Evolutionary conservation across 345 rosid genomes (phyloP), one percentile per base, ranked within the genome.

Genomic region (Hevea brasiliensis): DNA sequence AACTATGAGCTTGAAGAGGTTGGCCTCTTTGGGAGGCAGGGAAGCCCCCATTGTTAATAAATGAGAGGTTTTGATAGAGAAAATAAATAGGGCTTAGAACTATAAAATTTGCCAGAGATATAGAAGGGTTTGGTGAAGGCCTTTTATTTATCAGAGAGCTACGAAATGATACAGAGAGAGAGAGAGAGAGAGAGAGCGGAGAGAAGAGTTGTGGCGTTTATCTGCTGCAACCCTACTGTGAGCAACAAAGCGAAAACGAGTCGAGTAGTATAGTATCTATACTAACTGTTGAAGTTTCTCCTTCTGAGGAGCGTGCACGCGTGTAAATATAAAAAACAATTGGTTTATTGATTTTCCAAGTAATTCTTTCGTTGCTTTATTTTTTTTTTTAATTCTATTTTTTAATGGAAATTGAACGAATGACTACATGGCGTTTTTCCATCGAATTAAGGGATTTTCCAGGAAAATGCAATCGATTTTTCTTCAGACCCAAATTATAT

Each of bases 1-100:
- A 81, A 93, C 98, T 87, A 96, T 96, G 91, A 90, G 92, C 85
- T 96, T 96, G 92, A 96, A 96, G 85, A 90, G 99, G 83, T 91
- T 96, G 74, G 99, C 99, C 86, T 96, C 99, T 84, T 96, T 96
- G 65, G 94, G 87, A 83, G 99, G 99, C 87, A 96, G 87, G 51
- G 99, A 88, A 75, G 97, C 92, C 58, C 98, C 99, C 99, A 93
- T 93, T 86, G 81, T 51, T 72, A 14, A 27, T 41, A 2, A 20
- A 24, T 2, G 20, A 54, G 54, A 0, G 53, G 7, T 45, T 15
- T 17, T 12, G 64, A 17, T 60, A 32, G 29, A 65, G 47, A 73
- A 26, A 63, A 40, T 7, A 47, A 13, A 57, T 6, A 32, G 76
- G 80, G 42, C 71, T 78, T 56, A 67, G 65, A 55, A 81, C 32